These are phyloP conservation scores for Suaeda aralocaspica DNA, from an alignment of 148 eudicot species.

Conservation along the genomic window DNA sequence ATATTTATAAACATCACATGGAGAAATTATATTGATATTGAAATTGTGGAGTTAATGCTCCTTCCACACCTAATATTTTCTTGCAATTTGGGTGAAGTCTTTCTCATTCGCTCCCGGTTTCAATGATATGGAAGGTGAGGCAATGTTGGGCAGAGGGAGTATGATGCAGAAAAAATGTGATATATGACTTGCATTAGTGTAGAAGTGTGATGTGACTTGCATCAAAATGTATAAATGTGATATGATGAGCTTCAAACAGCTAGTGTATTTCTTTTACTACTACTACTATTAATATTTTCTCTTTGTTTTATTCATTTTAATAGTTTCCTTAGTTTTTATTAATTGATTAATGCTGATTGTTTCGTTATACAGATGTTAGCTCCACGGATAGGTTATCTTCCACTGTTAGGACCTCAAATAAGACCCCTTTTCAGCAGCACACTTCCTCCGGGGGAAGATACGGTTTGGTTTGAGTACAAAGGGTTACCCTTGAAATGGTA, in stretches of 20 bases:
- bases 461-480: conserved; percentile 94
- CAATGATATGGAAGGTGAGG: not conserved
- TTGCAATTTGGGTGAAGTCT: not conserved
- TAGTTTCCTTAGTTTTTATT: not conserved
- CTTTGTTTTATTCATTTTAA: not conserved
- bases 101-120: not conserved
- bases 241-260: not conserved
- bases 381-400: conserved; percentile 88
- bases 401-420: conserved; percentile 63
- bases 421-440: conserved; percentile 77
- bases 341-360: conserved; percentile 9
- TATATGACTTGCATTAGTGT: too few species aligned
- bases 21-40: not conserved
- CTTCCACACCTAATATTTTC: not conserved
- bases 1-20: not conserved
- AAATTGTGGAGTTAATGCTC: not conserved
- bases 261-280: not conserved
- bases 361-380: conserved; percentile 63
- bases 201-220: not conserved
- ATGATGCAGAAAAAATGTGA: not conserved
- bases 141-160: not conserved
- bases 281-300: not conserved
- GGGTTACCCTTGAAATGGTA: conserved; percentile 94
- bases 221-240: not conserved
- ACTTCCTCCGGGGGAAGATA: conserved; percentile 93